Base-by-base conservation (phyloP, 768 basidiomycete species). In the Mycena filopes region DNA sequence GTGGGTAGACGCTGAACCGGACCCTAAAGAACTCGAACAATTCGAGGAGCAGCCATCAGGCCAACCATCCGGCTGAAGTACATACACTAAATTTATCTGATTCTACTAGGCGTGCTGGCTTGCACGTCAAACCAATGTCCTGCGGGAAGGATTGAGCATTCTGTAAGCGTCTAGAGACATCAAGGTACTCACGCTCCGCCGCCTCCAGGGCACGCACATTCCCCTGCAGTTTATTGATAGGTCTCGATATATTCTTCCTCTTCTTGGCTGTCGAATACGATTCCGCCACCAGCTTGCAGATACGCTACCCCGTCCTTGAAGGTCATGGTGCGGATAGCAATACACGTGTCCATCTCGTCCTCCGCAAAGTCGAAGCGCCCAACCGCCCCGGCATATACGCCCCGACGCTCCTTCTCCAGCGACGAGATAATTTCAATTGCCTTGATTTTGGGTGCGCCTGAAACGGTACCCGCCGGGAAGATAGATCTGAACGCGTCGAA, bases 401-500 rank as follows among this genome's bases (percentile, higher is more conserved):
- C 96, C 40, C 98, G 87, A 26, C 89, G 87, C 77, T 98, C 94
- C 71, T 90, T 85, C 75, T 99, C 98, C 51, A 98, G 79, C 21
- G 87, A 88, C 7, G 90, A 90, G 29, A 99, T 81, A 43, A 99
- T 89, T 76, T 99, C 95, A 67, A 99, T 94, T 1, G 98, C 98
- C 76, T 97, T 98, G 78, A 99, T 96, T 80, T 99, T 99, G 2
- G 98, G 98, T 33, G 98, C 98, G 25, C 98, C 98, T 1, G 97
- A 98, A 26, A 99, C 98, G 3, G 98, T 99, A 0, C 98, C 98
- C 20, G 97, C 96, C 2, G 98, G 98, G 83, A 99, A 99, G 68
- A 99, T 99, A 25, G 97, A 98, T 12, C 97, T 89, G 86, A 99
- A 99, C 0, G 98, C 98, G 75, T 99, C 97, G 73, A 98, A 99